phyloP scores from a whole-genome alignment of 129 eudicot genomes.

The Lactuca sativa region DNA sequence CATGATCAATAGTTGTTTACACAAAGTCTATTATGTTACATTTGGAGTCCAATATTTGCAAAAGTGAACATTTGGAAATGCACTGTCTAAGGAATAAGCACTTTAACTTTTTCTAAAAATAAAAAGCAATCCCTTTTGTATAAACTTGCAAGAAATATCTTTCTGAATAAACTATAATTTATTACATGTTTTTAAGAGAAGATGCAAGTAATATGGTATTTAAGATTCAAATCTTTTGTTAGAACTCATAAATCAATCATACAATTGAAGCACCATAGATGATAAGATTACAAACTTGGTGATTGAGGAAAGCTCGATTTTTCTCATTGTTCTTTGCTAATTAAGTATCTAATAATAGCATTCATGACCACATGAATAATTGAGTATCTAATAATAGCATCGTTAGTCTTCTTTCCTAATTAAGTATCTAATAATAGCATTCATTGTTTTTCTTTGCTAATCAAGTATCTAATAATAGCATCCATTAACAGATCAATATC shows the following conservation, averaged over 20 bases:
- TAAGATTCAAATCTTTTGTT: neutral
- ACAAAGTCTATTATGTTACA: neutral
- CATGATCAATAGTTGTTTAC: neutral
- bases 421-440: no score
- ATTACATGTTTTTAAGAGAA: neutral
- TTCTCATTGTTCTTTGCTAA: neutral
- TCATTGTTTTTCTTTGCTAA: no score
- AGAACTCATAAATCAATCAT: neutral
- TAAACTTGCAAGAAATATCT: neutral
- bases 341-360: neutral
- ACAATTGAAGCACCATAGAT: neutral
- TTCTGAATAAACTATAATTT: neutral
- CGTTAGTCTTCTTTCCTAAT: no score
- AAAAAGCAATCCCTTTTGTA: slow-evolving; percentile 4
- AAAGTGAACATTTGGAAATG: slow-evolving; percentile 11
- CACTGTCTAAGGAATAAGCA: neutral
- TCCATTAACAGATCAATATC: no score
- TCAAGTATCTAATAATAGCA: no score
- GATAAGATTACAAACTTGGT: no score
- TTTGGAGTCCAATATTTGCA: neutral
- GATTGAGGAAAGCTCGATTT: no score
- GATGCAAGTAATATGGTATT: neutral
- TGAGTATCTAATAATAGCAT: no score
- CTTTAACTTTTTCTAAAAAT: neutral
- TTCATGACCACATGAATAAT: no score